phyloP scores from a whole-genome alignment of 176 grass and related monocot species.

The Raddia guianensis region DNA sequence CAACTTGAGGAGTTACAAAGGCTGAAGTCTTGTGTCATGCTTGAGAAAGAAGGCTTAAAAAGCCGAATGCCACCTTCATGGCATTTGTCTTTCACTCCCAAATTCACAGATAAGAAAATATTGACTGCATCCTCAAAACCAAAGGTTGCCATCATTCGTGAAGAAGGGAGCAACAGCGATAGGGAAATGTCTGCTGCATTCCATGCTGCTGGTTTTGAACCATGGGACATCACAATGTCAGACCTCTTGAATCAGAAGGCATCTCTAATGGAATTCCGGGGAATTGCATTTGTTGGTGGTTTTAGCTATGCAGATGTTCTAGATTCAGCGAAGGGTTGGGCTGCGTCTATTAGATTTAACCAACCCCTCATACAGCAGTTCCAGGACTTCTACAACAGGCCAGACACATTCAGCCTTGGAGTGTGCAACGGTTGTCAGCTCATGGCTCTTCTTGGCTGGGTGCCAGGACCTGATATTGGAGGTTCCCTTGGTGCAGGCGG shows the following conservation, averaged over 20 bases:
- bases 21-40: constrained; percentile 74
- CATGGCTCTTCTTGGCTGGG: constrained; percentile 98
- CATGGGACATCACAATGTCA: constrained; percentile 89
- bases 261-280: constrained; percentile 59
- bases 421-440: constrained; percentile 95
- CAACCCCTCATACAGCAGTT: constrained; percentile 75
- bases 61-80: constrained; percentile 60
- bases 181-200: constrained; percentile 93
- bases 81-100: constrained; percentile 71
- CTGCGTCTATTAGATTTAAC: constrained; percentile 91
- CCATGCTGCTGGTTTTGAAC: constrained; percentile 81
- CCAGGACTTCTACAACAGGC: constrained; percentile 76
- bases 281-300: constrained; percentile 91
- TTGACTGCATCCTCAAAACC: constrained; percentile 64
- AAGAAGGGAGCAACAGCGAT: constrained; percentile 96
- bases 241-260: constrained; percentile 60
- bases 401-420: constrained; percentile 90
- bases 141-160: constrained; percentile 89
- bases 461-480: constrained; percentile 66
- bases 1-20: constrained; percentile 80
- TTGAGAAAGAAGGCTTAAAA: constrained; percentile 90
- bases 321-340: constrained; percentile 92
- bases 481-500: constrained; percentile 62
- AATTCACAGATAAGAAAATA: constrained; percentile 63
- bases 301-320: constrained; percentile 94